Percentiles rank a stretch among this genome's conserved stretches.
Evolutionary conservation across 2,329 filamentous ascomycete genomes (phyloP).

Genomic region (Atkinsonella hypoxylon): DNA sequence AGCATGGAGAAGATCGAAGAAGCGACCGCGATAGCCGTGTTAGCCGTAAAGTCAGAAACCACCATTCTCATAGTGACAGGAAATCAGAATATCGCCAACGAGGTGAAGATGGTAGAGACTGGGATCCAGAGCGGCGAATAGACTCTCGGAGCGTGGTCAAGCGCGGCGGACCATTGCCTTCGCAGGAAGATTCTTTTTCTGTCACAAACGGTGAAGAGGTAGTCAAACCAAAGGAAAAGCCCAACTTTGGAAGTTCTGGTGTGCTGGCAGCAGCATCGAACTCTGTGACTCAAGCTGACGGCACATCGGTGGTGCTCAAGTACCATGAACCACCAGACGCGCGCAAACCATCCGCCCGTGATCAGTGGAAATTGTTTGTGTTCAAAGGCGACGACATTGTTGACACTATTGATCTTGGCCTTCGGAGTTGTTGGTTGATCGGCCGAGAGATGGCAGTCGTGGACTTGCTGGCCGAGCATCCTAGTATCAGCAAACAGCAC

Average conservation of each 20-base stretch:
- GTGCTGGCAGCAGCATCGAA: slow-evolving; percentile 83
- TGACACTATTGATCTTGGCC: slow-evolving; percentile 66
- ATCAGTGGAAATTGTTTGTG: slow-evolving; percentile 81
- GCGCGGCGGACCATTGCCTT: slow-evolving; percentile 40
- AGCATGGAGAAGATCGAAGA: slow-evolving; percentile 10
- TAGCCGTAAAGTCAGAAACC: slow-evolving; percentile 11
- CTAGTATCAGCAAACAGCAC: slow-evolving; percentile 90
- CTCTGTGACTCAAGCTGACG: slow-evolving; percentile 55
- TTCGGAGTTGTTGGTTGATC: slow-evolving; percentile 80
- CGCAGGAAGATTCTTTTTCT: slow-evolving; percentile 48
- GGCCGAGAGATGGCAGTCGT: slow-evolving; percentile 72
- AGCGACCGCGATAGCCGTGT: slow-evolving; percentile 10
- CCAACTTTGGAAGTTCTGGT: slow-evolving; percentile 74
- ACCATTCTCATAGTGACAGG: slow-evolving; percentile 22
- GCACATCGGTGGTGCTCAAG: slow-evolving; percentile 71
- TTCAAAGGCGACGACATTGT: slow-evolving; percentile 77
- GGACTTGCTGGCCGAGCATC: slow-evolving; percentile 77
- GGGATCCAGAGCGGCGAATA: slow-evolving; percentile 13
- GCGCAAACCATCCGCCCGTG: slow-evolving; percentile 67
- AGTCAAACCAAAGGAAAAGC: slow-evolving; percentile 64
- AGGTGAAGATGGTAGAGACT: slow-evolving; percentile 9
- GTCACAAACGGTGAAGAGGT: slow-evolving; percentile 34
- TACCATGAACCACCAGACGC: slow-evolving; percentile 94
- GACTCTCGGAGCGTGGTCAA: slow-evolving; percentile 13
- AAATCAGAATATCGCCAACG: slow-evolving; percentile 15